These are phyloP conservation scores for Pseudogymnoascus sp. DNA, from an alignment of 2,329 filamentous ascomycete genomes.

Conservation along the genomic window DNA sequence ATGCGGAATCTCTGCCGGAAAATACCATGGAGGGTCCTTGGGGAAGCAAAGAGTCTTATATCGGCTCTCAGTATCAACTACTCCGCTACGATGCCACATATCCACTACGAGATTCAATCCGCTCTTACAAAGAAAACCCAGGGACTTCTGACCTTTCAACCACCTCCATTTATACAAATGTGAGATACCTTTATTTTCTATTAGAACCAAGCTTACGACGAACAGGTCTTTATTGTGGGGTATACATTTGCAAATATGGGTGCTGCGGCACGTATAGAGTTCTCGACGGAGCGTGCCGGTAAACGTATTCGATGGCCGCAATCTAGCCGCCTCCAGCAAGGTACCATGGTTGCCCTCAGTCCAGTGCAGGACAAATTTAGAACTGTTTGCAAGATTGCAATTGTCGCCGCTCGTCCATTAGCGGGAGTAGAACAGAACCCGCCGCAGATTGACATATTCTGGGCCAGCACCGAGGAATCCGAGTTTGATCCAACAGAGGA, in stretches of 20 bases:
- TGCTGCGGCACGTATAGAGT: constrained; percentile 57
- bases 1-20: constrained; percentile 29
- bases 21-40: constrained; percentile 53
- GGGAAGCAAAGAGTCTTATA: constrained; percentile 53
- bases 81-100: constrained; percentile 66
- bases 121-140: constrained; percentile 43
- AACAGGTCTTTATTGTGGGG: constrained; percentile 56
- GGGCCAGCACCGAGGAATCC: constrained; percentile 50
- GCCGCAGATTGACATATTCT: constrained; percentile 68
- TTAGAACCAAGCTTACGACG: background rate
- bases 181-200: constrained; percentile 29
- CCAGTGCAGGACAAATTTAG: constrained; percentile 51
- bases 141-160: constrained; percentile 47
- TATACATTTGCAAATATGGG: constrained; percentile 55
- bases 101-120: constrained; percentile 58
- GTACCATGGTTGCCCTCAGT: constrained; percentile 45
- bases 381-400: constrained; percentile 57
- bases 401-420: constrained; percentile 61
- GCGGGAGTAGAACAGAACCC: constrained; percentile 54
- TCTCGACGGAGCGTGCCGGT: constrained; percentile 56
- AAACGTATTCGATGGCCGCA: constrained; percentile 58
- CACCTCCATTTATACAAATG: constrained; percentile 62
- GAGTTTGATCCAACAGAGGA: constrained; percentile 56
- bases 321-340: constrained; percentile 43
- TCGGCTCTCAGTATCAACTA: constrained; percentile 65